These are phyloP conservation scores for Aspergillus asperescens DNA, from an alignment of 495 filamentous ascomycete species.

Conservation along the genomic window DNA sequence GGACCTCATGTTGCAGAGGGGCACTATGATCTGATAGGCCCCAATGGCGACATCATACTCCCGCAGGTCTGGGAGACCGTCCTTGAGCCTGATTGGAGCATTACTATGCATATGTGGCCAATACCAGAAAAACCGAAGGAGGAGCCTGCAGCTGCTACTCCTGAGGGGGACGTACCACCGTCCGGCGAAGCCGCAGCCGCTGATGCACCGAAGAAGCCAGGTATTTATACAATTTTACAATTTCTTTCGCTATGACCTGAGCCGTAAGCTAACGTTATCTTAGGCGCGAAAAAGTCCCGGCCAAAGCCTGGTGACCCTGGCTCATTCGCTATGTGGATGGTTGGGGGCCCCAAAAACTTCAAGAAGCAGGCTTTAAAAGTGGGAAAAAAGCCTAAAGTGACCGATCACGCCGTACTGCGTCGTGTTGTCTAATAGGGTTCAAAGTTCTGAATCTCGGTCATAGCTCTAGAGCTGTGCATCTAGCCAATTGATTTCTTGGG, in stretches of 20 bases:
- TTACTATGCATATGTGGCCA: slow-evolving; percentile 98
- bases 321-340: slow-evolving; percentile 41
- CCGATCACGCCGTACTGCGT: slow-evolving; percentile 18
- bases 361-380: slow-evolving; percentile 33
- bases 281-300: slow-evolving; percentile 30
- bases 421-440: slow-evolving; percentile 21
- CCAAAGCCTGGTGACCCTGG: slow-evolving; percentile 25
- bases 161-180: slow-evolving; percentile 20
- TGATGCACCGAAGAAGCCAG: slow-evolving; percentile 35
- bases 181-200: slow-evolving; percentile 14
- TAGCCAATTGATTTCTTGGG: background rate
- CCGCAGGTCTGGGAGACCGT: slow-evolving; percentile 83
- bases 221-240: slow-evolving; percentile 11
- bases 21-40: slow-evolving; percentile 79
- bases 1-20: slow-evolving; percentile 78
- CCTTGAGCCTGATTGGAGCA: slow-evolving; percentile 78
- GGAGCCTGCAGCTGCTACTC: slow-evolving; percentile 20
- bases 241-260: background rate
- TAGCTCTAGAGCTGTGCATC: background rate
- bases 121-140: slow-evolving; percentile 58
- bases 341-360: slow-evolving; percentile 28
- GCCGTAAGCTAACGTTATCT: slow-evolving; percentile 4
- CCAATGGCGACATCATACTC: slow-evolving; percentile 82
- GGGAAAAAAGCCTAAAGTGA: slow-evolving; percentile 35
- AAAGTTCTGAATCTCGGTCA: background rate